Conservation (phyloP, 169 alveolate species). For the Eimeria maxima region DNA sequence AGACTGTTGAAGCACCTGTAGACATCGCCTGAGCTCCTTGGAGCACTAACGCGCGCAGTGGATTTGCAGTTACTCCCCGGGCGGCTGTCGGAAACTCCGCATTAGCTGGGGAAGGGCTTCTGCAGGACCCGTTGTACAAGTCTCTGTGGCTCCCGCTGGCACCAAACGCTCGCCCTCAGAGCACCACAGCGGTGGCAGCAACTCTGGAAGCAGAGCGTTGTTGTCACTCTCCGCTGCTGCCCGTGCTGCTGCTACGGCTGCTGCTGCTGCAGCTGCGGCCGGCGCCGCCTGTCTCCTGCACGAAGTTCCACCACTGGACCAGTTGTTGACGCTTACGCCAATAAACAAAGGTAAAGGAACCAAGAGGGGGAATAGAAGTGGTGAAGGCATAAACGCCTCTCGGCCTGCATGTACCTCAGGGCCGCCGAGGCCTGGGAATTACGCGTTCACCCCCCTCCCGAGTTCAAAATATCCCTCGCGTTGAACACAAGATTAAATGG, state of each 20-base stretch:
- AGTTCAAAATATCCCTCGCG: neutral
- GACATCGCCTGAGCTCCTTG: conserved; percentile 52
- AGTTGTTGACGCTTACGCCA: neutral
- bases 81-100: neutral
- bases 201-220: neutral
- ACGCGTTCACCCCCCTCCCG: neutral
- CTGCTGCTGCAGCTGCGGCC: conserved; percentile 31
- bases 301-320: neutral
- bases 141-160: neutral
- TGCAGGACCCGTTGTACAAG: neutral
- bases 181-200: neutral
- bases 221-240: neutral
- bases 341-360: neutral
- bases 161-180: neutral
- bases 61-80: neutral
- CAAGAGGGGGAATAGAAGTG: neutral
- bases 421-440: conserved; percentile 27
- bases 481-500: neutral
- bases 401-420: conserved; percentile 38
- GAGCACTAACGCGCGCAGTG: neutral
- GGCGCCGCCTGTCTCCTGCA: conserved; percentile 34
- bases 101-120: neutral
- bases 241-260: neutral
- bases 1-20: conserved; percentile 57
- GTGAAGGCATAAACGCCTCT: neutral